Percentiles rank a stretch among this genome's conserved stretches.
phyloP scores from a whole-genome alignment of 2,329 filamentous ascomycete species.

The Phialophora chinensis region DNA sequence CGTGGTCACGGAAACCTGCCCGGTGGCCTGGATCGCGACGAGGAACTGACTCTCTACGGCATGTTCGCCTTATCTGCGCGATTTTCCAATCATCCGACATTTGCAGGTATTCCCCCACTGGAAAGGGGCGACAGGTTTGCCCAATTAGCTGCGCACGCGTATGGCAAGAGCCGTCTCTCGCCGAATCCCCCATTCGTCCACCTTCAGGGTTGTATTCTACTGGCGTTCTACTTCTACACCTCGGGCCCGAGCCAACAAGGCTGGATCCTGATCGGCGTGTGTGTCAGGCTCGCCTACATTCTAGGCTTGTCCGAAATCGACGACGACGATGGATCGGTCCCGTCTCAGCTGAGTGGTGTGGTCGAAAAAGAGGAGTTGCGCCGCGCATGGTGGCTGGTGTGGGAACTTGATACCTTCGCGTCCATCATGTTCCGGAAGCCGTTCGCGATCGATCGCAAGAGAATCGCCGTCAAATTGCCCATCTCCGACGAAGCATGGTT shows the following conservation, averaged over 20 bases:
- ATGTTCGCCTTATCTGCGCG: slow-evolving; percentile 16
- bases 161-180: background rate
- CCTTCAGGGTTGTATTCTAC: slow-evolving; percentile 20
- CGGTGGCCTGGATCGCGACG: background rate
- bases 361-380: slow-evolving; percentile 14
- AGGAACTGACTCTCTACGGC: background rate
- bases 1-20: background rate
- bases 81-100: slow-evolving; percentile 1
- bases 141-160: background rate
- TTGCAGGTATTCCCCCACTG: background rate
- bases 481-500: slow-evolving; percentile 21
- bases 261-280: slow-evolving; percentile 96
- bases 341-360: background rate
- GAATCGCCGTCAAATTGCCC: slow-evolving; percentile 10
- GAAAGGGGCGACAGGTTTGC: background rate
- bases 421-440: slow-evolving; percentile 1
- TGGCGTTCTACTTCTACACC: slow-evolving; percentile 15
- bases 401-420: slow-evolving; percentile 24
- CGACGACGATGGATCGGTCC: slow-evolving; percentile 51
- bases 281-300: slow-evolving; percentile 85
- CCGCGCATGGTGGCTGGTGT: slow-evolving; percentile 20
- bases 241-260: background rate
- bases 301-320: slow-evolving; percentile 91
- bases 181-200: slow-evolving; percentile 1
- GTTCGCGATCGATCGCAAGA: slow-evolving; percentile 7